Evolutionary conservation across 2,329 filamentous ascomycete genomes (phyloP).

Genomic region (Coniochaeta hoffmannii): DNA sequence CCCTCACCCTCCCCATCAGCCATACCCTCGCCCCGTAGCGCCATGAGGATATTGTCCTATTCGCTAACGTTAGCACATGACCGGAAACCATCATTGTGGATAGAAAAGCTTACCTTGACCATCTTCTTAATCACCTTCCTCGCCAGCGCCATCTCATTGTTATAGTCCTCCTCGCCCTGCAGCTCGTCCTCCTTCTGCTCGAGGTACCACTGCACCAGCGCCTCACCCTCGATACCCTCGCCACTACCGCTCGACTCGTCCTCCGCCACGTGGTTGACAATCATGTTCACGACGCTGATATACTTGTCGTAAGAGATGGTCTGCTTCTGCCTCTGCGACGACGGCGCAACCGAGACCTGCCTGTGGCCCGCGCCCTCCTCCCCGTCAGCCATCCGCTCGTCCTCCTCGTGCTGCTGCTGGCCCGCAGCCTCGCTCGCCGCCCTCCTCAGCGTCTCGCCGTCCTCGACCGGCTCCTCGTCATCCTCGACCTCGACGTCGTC

Average conservation of each 20-base stretch:
- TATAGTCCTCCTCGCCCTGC: conserved; percentile 71
- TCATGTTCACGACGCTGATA: conserved; percentile 77
- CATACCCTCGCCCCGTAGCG: conserved; percentile 58
- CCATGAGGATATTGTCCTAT: conserved; percentile 81
- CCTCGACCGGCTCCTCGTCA: conserved; percentile 52
- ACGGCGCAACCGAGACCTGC: conserved; percentile 6
- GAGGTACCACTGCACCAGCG: conserved; percentile 80
- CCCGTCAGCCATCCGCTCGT: conserved; percentile 32
- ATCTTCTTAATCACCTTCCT: conserved; percentile 89
- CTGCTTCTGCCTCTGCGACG: conserved; percentile 49
- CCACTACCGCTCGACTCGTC: conserved; percentile 65
- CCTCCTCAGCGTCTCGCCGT: conserved; percentile 37
- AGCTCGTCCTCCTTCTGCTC: conserved; percentile 85
- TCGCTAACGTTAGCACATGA: conserved; percentile 27
- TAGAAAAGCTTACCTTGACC: conserved; percentile 66
- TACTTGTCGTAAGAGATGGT: conserved; percentile 97
- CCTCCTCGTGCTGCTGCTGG: conserved; percentile 41
- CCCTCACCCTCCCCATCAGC: conserved; percentile 31
- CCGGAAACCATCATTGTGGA: background rate
- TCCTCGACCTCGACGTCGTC: conserved; percentile 95
- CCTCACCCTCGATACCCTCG: conserved; percentile 79
- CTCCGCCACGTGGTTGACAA: conserved; percentile 76
- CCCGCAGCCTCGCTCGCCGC: conserved; percentile 43
- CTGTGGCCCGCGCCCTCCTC: conserved; percentile 25
- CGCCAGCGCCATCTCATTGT: conserved; percentile 64